Base-by-base conservation (phyloP, 2,329 filamentous ascomycete species). In the Cytospora piceicola region DNA sequence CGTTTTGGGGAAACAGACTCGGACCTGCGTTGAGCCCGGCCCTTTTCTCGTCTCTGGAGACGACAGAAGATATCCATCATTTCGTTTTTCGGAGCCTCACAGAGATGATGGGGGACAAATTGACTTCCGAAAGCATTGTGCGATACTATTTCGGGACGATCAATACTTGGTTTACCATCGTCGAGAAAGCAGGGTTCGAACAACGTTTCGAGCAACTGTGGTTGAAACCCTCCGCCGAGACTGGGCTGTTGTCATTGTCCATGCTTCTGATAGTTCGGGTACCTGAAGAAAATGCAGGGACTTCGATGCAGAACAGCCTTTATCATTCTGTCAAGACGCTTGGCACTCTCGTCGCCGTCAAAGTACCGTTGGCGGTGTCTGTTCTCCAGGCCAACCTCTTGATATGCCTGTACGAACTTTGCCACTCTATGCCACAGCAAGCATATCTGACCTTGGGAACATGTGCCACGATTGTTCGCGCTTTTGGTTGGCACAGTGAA, bases 101-200 rank as follows among this genome's bases (percentile, higher is more conserved):
- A 14, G 72, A 75, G 20, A 70, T 71, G 17, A 66, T 72, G 58
- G 68, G 68, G n/a, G 69, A 68, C 34, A 69, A 69, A 32, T 59
- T 68, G 59, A 66, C 66, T 9, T 66, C 72, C 49, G 70, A 70
- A 63, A 70, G 70, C 30, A 69, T 71, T 17, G 67, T 72, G 34
- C 53, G 65, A 12, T 61, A 68, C 30, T 75, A 74, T 57, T 75
- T 75, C 54, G 46, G 30, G 9, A 71, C 69, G 49, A 70, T 71
- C 67, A 72, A 74, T 62, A 70, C 68, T 11, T 75, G 73, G 73
- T 74, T 75, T 62, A 69, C 71, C 57, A 69, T 75, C 56, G 42
- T 75, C 57, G 72, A 74, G 54, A 68, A 63, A 20, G 32, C 67
- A 14, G 63, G 52, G 4, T 74, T 75, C 52, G 72, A 73, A 29